Evolutionary conservation across 495 filamentous ascomycete genomes (phyloP), one percentile per base, ranked within the genome.

Genomic region (Penicillium dipodomyicola): DNA sequence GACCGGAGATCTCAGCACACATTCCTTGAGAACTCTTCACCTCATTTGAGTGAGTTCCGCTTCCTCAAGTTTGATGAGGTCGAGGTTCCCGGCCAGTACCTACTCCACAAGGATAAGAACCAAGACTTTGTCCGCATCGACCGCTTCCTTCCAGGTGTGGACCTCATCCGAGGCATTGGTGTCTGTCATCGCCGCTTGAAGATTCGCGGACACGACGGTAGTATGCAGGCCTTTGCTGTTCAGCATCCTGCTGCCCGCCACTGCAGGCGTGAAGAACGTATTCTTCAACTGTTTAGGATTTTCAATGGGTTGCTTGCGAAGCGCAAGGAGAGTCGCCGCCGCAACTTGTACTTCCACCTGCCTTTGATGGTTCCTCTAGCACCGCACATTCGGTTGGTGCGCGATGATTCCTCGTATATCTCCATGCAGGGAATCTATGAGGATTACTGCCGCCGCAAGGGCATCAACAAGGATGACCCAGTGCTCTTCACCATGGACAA

Each of bases 61-160:
- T 97, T 96, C 77, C 86, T 91, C 66, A 97, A 96, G 68, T 96
- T 97, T 61, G 95, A 99, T 68, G 95, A 97, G 59, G 93, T 99
- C 42, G 95, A 99, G 73, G 85, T 99, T 43, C 95, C 95, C 1
- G 95, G 95, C 2, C 95, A 99, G 71, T 99, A 99, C 68, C 78
- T 99, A 45, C 83, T 92, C 61, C 95, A 96, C 70, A 92, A 91
- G 65, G 95, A 99, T 68, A 97, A 97, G 81, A 97, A 97, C 67
- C 89, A 94, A 64, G 95, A 97, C 68, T 97, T 99, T 65, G 85
- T 97, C 55, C 87, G 90, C 27, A 96, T 99, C 56, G 95, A 99
- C 67, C 86, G 93, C 29, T 97, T 99, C 83, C 72, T 97, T 65
- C 92, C 95, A 12, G 87, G 91, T 65, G 91, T 99, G 32, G 92